Percentiles rank a stretch among this genome's conserved stretches.
These are phyloP conservation scores for Grosmannia clavigera DNA, from an alignment of 2,329 filamentous ascomycete genomes.

Conservation along the genomic window DNA sequence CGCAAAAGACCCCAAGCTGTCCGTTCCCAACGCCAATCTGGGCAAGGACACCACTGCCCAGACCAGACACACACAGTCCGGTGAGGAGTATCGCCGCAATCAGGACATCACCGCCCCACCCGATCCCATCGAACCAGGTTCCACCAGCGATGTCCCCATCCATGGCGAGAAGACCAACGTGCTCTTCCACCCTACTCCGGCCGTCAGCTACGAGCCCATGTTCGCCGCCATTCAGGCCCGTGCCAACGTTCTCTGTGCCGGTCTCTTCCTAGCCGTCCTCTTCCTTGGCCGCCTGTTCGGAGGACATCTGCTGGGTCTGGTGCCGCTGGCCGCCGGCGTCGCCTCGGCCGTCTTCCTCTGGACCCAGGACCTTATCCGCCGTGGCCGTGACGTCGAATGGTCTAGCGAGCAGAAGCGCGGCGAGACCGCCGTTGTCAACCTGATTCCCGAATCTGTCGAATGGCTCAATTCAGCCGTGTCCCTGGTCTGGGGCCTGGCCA, in stretches of 20 bases:
- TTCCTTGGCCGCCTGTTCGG: conserved; percentile 71
- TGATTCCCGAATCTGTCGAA: conserved; percentile 85
- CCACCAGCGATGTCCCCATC: conserved; percentile 88
- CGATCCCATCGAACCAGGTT: conserved; percentile 67
- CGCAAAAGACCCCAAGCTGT: conserved; percentile 63
- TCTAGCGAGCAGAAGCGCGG: conserved; percentile 74
- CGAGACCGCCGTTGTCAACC: conserved; percentile 71
- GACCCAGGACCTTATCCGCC: conserved; percentile 76
- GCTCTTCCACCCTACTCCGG: conserved; percentile 87
- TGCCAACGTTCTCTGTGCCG: conserved; percentile 56
- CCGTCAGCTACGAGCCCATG: conserved; percentile 81
- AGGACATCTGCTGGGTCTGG: conserved; percentile 60
- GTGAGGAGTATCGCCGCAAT: conserved; percentile 67
- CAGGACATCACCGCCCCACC: conserved; percentile 89
- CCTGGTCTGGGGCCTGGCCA: conserved; percentile 81
- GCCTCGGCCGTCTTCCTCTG: conserved; percentile 74
- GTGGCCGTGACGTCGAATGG: conserved; percentile 79
- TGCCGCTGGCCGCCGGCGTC: conserved; percentile 61
- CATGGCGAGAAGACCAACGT: conserved; percentile 95
- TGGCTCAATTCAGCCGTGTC: conserved; percentile 90
- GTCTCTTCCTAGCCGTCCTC: conserved; percentile 61
- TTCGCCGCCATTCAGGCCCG: conserved; percentile 64
- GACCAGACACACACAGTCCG: conserved; percentile 57
- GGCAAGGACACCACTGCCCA: conserved; percentile 61
- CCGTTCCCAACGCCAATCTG: conserved; percentile 82